Base-by-base conservation (phyloP, 257 asterid species). In the Salvia miltiorrhiza region DNA sequence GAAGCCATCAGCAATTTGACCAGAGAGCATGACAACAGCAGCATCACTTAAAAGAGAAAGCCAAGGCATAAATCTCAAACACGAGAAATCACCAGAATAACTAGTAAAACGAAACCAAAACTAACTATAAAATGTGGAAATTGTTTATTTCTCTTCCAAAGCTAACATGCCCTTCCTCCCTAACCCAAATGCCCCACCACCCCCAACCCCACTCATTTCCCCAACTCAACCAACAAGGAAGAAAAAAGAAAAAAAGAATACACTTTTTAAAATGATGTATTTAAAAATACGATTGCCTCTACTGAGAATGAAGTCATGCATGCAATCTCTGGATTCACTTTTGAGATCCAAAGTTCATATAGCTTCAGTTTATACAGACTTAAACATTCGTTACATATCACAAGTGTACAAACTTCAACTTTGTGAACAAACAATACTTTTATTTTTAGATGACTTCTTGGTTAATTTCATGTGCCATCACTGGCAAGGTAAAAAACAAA, bases 1-100 rank as follows among this genome's bases (percentile, higher is more conserved):
- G 79, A 88, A 81, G 65, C 96, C 98, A 82, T 93, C 98, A 37
- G 98, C 97, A 67, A 93, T 23, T 81, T 93, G 98, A 62, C 98
- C 98, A 19, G 96, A 85, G 73, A 93, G 94, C 98, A 92, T 86
- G 78, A 92, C 97, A 62, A 78, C 53, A 55, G 98, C 96, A 70
- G 97, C 96, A 78, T 81, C 88, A 8, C 98, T 92, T 44, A 56
- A 80, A 60, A 77, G 21, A 77, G 30, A 64, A 71, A 58, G 50
- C 54, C 13, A 79, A 70, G 59, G 52, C 63, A 67, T 68, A 56
- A 24, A 45, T 68, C 13, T 58, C 56, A 79, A 53, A 33, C 62
- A 37, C 48, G 33, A 3, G 59, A 53, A 60, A 37, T 12, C 53
- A 39, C 63, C 50, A 33, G 55, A 28, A 54, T 23, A 2, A 20